These are phyloP conservation scores for Cercospora citrullina DNA, from an alignment of 2,329 filamentous ascomycete species.

Conservation along the genomic window DNA sequence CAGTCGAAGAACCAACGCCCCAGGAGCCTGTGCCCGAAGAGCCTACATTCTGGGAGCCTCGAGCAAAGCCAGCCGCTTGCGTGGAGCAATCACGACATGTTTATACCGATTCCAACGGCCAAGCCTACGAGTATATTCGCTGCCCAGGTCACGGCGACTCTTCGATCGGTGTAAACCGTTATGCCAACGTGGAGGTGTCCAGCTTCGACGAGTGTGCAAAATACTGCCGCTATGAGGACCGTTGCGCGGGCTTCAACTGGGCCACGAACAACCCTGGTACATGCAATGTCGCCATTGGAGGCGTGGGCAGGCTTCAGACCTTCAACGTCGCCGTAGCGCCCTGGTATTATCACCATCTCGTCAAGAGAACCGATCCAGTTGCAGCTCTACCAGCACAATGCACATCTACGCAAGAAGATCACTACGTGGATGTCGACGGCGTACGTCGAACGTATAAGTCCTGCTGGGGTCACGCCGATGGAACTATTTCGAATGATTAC, in stretches of 20 bases:
- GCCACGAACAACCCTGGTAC: not conserved
- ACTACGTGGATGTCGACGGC: conserved; percentile 3
- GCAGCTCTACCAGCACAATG: conserved; percentile 2
- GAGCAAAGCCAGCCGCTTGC: not conserved
- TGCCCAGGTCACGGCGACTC: conserved; percentile 4
- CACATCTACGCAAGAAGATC: not conserved
- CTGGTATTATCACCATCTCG: conserved; percentile 11
- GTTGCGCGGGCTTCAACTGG: conserved; percentile 9
- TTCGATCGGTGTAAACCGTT: not conserved
- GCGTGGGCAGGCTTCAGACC: not conserved
- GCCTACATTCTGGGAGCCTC: not conserved
- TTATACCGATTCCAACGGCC: conserved; percentile 6
- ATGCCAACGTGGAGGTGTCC: not conserved
- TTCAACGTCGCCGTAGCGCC: not conserved
- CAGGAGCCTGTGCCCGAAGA: not conserved
- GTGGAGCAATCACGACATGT: conserved; percentile 6
- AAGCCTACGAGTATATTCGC: conserved; percentile 9
- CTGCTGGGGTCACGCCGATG: conserved; percentile 2
- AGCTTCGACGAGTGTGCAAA: conserved; percentile 7
- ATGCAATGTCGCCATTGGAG: not conserved
- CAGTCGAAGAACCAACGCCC: not conserved
- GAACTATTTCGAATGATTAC: not conserved
- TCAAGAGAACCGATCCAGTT: not conserved
- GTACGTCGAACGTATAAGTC: not conserved
- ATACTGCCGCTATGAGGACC: conserved; percentile 1